These are phyloP conservation scores for Phytophthora cryptogea DNA, from an alignment of 352 stramenopile genomes.

Conservation along the genomic window DNA sequence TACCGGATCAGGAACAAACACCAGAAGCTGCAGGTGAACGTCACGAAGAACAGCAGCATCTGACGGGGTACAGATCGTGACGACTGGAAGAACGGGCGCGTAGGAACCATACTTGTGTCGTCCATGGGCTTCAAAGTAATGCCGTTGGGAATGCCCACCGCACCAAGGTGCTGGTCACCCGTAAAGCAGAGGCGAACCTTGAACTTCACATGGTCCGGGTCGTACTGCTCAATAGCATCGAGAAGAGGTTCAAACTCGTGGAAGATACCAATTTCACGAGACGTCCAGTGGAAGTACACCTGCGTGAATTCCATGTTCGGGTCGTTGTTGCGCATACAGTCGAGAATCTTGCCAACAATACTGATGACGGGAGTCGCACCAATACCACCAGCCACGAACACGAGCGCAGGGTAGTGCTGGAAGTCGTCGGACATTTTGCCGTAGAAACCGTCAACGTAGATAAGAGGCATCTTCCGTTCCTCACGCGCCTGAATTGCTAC, in stretches of 20 bases:
- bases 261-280: slow-evolving; percentile 82
- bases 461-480: slow-evolving; percentile 77
- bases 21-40: slow-evolving; percentile 75
- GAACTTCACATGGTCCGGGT: slow-evolving; percentile 68
- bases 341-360: slow-evolving; percentile 86
- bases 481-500: slow-evolving; percentile 78
- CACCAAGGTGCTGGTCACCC: slow-evolving; percentile 77
- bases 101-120: slow-evolving; percentile 79
- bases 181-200: slow-evolving; percentile 81
- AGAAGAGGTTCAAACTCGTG: slow-evolving; percentile 86
- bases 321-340: slow-evolving; percentile 82
- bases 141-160: slow-evolving; percentile 72
- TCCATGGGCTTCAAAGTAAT: slow-evolving; percentile 84
- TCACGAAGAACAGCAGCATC: slow-evolving; percentile 82
- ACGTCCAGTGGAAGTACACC: slow-evolving; percentile 88
- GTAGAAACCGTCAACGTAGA: slow-evolving; percentile 87
- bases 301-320: slow-evolving; percentile 67
- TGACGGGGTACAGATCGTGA: slow-evolving; percentile 67
- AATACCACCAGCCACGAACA: slow-evolving; percentile 86
- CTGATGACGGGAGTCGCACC: slow-evolving; percentile 89
- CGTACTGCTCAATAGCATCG: slow-evolving; percentile 76
- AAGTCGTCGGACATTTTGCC: slow-evolving; percentile 86
- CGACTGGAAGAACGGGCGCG: slow-evolving; percentile 78
- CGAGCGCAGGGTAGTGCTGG: slow-evolving; percentile 78
- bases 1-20: slow-evolving; percentile 73